These are phyloP conservation scores for Panaeolus cyanescens DNA, from an alignment of 768 basidiomycete species.

Conservation along the genomic window DNA sequence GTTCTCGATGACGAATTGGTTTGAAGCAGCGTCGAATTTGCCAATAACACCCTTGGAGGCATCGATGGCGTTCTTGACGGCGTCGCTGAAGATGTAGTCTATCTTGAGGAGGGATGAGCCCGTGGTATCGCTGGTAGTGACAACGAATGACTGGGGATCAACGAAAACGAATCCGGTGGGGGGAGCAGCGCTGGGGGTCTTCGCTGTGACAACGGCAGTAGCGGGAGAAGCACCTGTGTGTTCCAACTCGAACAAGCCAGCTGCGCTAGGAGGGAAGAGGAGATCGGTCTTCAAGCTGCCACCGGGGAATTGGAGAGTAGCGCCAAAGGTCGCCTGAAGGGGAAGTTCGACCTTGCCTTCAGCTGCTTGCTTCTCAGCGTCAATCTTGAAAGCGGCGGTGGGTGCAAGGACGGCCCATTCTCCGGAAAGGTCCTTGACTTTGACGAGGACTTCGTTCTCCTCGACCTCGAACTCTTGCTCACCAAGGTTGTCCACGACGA, in stretches of 20 bases:
- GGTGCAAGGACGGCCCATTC: constrained; percentile 15
- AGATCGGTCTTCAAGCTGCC: constrained; percentile 13
- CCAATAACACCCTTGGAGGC: constrained; percentile 13
- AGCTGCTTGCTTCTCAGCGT: background rate
- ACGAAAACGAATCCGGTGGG: constrained; percentile 15
- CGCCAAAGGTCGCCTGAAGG: constrained; percentile 7
- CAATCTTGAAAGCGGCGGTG: constrained; percentile 1
- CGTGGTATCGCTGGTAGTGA: constrained; percentile 5
- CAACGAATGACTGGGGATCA: constrained; percentile 11
- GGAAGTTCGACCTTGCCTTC: constrained; percentile 5
- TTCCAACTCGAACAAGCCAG: constrained; percentile 11
- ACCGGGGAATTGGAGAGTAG: constrained; percentile 8
- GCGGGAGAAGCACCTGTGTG: constrained; percentile 5
- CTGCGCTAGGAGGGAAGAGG: constrained; percentile 8
- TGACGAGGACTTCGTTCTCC: constrained; percentile 11
- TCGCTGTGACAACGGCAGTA: constrained; percentile 7
- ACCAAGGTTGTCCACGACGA: constrained; percentile 11
- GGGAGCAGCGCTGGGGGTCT: constrained; percentile 9
- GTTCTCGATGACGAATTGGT: constrained; percentile 8
- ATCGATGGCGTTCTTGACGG: constrained; percentile 8
- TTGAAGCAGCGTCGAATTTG: constrained; percentile 10
- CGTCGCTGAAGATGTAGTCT: constrained; percentile 13
- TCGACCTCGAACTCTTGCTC: constrained; percentile 14
- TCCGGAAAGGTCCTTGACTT: constrained; percentile 9
- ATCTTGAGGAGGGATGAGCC: constrained; percentile 11